Conservation (phyloP, 2,329 filamentous ascomycete genomes). For the Fusarium floridanum region DNA sequence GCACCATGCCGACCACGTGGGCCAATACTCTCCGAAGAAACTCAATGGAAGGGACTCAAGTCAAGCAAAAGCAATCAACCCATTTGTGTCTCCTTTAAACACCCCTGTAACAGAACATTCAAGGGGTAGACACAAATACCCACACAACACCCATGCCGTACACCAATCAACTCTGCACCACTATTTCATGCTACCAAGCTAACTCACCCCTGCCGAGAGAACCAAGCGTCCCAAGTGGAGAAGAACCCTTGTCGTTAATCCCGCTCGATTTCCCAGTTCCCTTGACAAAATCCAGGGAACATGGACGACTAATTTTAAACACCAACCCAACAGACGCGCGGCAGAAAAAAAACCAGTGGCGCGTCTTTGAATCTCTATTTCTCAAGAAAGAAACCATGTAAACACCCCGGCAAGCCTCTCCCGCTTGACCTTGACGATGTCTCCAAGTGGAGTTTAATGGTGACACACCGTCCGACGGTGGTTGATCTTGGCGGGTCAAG, state of each 20-base stretch:
- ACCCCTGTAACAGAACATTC: neutral
- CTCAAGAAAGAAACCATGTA: slow-evolving; percentile 6
- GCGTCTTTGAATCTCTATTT: neutral
- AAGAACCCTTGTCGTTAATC: neutral
- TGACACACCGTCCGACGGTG: neutral
- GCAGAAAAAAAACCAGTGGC: neutral
- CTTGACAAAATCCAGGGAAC: neutral
- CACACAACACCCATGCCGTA: neutral
- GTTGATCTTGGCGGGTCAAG: neutral
- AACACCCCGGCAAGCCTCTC: slow-evolving; percentile 25
- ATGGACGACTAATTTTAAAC: slow-evolving; percentile 2
- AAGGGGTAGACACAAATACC: neutral
- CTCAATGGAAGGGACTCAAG: neutral
- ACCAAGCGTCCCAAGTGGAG: neutral
- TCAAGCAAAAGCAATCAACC: neutral
- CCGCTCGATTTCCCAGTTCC: neutral
- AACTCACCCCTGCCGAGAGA: slow-evolving; percentile 1
- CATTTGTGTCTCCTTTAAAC: slow-evolving; percentile 4
- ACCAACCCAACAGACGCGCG: slow-evolving; percentile 5
- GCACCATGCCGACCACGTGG: neutral
- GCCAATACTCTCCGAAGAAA: neutral
- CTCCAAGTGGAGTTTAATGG: slow-evolving; percentile 23
- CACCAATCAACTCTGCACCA: neutral
- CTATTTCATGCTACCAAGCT: neutral
- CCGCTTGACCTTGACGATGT: slow-evolving; percentile 33